Evolutionary conservation across 257 asterid species (phyloP).

Genomic region (Petunia secreta): DNA sequence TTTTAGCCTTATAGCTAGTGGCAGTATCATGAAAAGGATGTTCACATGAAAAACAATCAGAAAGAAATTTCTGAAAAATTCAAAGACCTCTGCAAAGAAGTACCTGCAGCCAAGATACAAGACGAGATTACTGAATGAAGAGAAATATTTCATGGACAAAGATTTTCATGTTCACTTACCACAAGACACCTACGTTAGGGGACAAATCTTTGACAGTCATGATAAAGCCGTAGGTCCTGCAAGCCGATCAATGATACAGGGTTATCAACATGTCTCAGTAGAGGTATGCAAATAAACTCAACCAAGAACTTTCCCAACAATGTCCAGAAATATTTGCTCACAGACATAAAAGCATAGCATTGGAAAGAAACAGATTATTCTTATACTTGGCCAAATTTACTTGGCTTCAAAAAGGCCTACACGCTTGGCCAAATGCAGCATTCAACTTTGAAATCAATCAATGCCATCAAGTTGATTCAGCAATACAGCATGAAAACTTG

Average conservation of each 20-base stretch:
- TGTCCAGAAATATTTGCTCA: not conserved
- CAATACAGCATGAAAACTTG: constrained; percentile 4
- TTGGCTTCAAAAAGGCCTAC: not conserved
- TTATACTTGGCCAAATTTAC: not conserved
- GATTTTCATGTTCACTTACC: constrained; percentile 52
- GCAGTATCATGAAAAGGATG: constrained; percentile 86
- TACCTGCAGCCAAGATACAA: constrained; percentile 66
- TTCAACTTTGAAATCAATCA: not conserved
- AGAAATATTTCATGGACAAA: constrained; percentile 24
- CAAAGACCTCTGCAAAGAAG: constrained; percentile 98
- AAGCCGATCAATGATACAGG: constrained; percentile 31
- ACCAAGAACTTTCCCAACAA: constrained; percentile 30
- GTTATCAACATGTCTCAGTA: constrained; percentile 31
- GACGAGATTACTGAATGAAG: constrained; percentile 27
- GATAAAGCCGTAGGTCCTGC: constrained; percentile 94
- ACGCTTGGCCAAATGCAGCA: not conserved
- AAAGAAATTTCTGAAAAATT: constrained; percentile 90
- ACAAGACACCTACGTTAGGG: constrained; percentile 92
- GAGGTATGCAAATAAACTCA: constrained; percentile 27
- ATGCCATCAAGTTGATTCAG: not conserved
- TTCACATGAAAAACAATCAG: constrained; percentile 91
- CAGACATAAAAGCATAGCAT: not conserved
- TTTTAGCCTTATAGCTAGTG: constrained; percentile 82
- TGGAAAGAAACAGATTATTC: not conserved
- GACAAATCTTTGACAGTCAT: constrained; percentile 87